Evolutionary conservation across 306 rosid genomes (phyloP).

Genomic region (Prunus salicina): DNA sequence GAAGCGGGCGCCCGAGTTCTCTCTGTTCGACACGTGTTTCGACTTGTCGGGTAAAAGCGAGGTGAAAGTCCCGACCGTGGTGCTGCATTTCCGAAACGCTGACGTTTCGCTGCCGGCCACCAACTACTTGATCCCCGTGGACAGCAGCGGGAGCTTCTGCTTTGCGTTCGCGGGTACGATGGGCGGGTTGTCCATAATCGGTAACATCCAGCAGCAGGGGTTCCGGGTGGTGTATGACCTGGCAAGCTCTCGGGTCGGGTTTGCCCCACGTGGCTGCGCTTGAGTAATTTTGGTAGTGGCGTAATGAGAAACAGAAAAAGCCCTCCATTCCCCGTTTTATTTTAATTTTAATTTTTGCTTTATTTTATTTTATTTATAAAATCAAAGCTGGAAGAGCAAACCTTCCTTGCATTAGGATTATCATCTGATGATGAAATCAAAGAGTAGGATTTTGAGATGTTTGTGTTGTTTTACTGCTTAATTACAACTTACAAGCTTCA

Average conservation of each 20-base stretch:
- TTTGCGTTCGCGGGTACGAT: constrained; percentile 90
- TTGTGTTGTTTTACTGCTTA: neutral
- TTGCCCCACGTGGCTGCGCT: constrained; percentile 74
- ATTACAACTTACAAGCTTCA: neutral
- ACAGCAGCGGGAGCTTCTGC: constrained; percentile 73
- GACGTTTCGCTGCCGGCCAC: constrained; percentile 78
- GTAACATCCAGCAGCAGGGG: constrained; percentile 97
- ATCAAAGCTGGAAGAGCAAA: neutral
- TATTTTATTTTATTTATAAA: neutral
- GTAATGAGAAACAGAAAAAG: constrained; percentile 1
- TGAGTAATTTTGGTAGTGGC: constrained; percentile 16
- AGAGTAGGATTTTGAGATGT: constrained; percentile 1
- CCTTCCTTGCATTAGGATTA: constrained; percentile 2
- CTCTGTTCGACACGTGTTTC: constrained; percentile 80
- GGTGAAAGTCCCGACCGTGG: constrained; percentile 91
- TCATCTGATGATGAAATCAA: neutral
- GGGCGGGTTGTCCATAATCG: constrained; percentile 83
- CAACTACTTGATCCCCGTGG: constrained; percentile 88
- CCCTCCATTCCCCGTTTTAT: neutral
- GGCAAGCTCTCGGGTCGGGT: constrained; percentile 79
- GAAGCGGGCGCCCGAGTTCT: constrained; percentile 75
- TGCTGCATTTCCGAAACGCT: constrained; percentile 73
- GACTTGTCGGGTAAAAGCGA: constrained; percentile 69
- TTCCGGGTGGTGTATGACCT: constrained; percentile 78
- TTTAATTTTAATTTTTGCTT: neutral